Evolutionary conservation across 2,329 filamentous ascomycete species (phyloP).

Genomic region (Penicillium sp.): DNA sequence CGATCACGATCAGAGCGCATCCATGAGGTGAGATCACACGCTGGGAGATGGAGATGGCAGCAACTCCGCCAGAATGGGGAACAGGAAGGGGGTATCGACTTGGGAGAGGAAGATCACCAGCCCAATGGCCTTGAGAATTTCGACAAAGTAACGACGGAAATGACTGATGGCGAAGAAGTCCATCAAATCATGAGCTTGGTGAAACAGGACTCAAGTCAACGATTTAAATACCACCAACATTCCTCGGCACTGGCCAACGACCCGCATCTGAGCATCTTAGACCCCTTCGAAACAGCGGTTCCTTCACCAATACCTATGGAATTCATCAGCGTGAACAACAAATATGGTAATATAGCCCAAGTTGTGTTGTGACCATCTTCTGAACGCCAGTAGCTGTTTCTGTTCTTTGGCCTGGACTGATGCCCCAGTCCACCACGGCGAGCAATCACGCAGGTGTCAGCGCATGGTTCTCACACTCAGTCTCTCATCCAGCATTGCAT

Average conservation of each 20-base stretch:
- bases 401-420: slow-evolving; percentile 11
- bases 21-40: slow-evolving; percentile 8
- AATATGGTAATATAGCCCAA: slow-evolving; percentile 3
- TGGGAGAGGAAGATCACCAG: neutral
- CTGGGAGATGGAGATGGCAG: slow-evolving; percentile 9
- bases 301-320: slow-evolving; percentile 2
- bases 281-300: slow-evolving; percentile 9
- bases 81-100: neutral
- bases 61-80: neutral
- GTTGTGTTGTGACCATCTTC: neutral
- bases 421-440: neutral
- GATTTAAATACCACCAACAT: neutral
- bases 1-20: slow-evolving; percentile 1
- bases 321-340: slow-evolving; percentile 4
- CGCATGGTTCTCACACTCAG: slow-evolving; percentile 7
- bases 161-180: neutral
- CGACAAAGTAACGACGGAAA: neutral
- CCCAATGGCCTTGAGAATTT: neutral
- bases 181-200: neutral
- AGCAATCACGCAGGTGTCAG: neutral
- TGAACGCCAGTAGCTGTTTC: slow-evolving; percentile 1
- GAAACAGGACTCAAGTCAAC: neutral
- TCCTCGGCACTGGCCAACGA: neutral
- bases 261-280: neutral
- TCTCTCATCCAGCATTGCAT: slow-evolving; percentile 5